These are phyloP conservation scores for Didymella sp. DNA, from an alignment of 2,329 filamentous ascomycete genomes.

Conservation along the genomic window DNA sequence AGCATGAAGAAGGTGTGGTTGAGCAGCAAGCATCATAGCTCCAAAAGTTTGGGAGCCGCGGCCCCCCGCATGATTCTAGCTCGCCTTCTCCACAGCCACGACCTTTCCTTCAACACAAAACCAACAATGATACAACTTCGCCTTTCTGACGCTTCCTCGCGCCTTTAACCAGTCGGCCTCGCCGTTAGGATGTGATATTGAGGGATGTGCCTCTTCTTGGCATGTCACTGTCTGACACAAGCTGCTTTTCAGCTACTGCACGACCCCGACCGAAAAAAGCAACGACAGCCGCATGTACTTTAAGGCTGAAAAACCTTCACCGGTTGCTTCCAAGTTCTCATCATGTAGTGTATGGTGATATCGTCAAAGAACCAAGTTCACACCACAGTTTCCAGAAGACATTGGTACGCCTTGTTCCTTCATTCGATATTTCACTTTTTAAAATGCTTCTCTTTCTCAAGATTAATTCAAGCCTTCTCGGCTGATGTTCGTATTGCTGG, in stretches of 20 bases:
- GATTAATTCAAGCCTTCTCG: too few relatives aligned
- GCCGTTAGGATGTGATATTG: not conserved
- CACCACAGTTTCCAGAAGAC: too few relatives aligned
- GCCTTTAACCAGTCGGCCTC: not conserved
- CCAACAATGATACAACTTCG: not conserved
- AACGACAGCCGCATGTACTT: too few relatives aligned
- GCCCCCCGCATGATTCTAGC: conserved; percentile 1
- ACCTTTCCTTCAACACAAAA: not conserved
- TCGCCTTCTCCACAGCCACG: not conserved
- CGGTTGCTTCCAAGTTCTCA: too few relatives aligned
- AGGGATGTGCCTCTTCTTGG: not conserved
- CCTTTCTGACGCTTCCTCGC: too few relatives aligned
- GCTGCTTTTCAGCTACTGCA: conserved; percentile 10
- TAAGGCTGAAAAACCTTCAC: too few relatives aligned
- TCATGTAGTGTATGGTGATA: too few relatives aligned
- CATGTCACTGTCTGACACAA: not conserved
- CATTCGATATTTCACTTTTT: too few relatives aligned
- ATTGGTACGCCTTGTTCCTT: too few relatives aligned
- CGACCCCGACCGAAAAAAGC: not conserved
- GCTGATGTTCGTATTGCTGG: too few relatives aligned
- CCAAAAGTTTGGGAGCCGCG: conserved; percentile 23
- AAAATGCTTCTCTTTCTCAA: too few relatives aligned
- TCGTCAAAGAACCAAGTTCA: too few relatives aligned
- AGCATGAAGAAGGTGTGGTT: conserved; percentile 39
- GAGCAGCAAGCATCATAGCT: conserved; percentile 23